These are phyloP conservation scores for Cladophialophora immunda DNA, from an alignment of 2,329 filamentous ascomycete genomes.

Conservation along the genomic window DNA sequence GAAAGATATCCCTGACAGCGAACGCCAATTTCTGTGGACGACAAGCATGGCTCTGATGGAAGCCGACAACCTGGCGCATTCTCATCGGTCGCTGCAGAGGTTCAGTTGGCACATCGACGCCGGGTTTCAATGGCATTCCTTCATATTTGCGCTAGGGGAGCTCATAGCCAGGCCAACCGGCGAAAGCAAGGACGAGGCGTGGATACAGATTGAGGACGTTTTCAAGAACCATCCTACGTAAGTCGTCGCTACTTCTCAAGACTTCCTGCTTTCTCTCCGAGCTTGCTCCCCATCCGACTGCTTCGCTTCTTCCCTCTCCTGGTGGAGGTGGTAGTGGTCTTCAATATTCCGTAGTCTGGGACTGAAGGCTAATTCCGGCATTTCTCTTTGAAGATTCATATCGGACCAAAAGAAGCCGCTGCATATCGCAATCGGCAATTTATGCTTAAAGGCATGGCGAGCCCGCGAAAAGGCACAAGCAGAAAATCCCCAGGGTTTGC, in stretches of 20 bases:
- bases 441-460: constrained; percentile 58
- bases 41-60: constrained; percentile 49
- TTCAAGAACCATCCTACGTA: constrained; percentile 52
- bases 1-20: constrained; percentile 42
- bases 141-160: constrained; percentile 56
- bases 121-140: constrained; percentile 24
- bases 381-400: constrained; percentile 38
- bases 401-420: constrained; percentile 47
- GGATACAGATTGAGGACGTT: constrained; percentile 54
- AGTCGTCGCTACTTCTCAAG: not conserved
- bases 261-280: not conserved
- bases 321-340: not conserved
- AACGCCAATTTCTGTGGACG: constrained; percentile 51
- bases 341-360: not conserved
- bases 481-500: constrained; percentile 24
- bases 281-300: not conserved
- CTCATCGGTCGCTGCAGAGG: constrained; percentile 48
- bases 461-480: constrained; percentile 43
- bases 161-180: constrained; percentile 47
- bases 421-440: constrained; percentile 51
- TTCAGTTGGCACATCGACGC: constrained; percentile 52
- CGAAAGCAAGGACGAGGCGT: constrained; percentile 49
- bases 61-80: constrained; percentile 50
- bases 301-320: not conserved
- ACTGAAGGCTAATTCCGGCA: not conserved